Conservation (phyloP, 2,329 filamentous ascomycete species). For the Fusarium armeniacum region DNA sequence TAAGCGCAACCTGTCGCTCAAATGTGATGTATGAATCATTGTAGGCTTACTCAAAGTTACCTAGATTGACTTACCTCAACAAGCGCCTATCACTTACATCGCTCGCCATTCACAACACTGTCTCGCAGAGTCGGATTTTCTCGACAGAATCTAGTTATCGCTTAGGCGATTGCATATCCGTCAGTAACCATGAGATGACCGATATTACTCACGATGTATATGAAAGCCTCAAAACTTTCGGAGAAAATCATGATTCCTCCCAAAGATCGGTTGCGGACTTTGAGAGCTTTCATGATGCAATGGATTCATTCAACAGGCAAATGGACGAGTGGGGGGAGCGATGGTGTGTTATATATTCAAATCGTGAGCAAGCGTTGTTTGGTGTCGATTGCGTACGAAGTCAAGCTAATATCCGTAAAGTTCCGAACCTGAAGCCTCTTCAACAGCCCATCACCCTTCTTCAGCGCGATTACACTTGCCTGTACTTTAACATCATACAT, state of each 20-base stretch:
- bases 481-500: not conserved
- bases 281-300: accelerated
- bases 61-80: not conserved
- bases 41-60: not conserved
- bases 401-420: not conserved
- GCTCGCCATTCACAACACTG: accelerated
- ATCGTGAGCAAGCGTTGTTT: not conserved
- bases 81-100: not conserved
- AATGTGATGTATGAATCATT: no score
- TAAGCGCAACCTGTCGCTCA: not conserved
- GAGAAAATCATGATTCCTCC: accelerated
- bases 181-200: not conserved
- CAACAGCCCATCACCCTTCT: not conserved
- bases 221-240: not conserved
- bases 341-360: not conserved
- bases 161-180: not conserved
- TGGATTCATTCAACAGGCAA: not conserved
- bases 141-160: not conserved
- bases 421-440: not conserved
- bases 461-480: not conserved
- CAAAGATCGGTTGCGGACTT: not conserved
- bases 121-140: not conserved
- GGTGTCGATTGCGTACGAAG: accelerated
- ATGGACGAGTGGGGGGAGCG: not conserved
- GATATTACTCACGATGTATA: accelerated